A percentile compares a stretch with the other conserved stretches of the same genome.
Conservation (phyloP, 345 rosid species). For the Bruguiera parviflora region DNA sequence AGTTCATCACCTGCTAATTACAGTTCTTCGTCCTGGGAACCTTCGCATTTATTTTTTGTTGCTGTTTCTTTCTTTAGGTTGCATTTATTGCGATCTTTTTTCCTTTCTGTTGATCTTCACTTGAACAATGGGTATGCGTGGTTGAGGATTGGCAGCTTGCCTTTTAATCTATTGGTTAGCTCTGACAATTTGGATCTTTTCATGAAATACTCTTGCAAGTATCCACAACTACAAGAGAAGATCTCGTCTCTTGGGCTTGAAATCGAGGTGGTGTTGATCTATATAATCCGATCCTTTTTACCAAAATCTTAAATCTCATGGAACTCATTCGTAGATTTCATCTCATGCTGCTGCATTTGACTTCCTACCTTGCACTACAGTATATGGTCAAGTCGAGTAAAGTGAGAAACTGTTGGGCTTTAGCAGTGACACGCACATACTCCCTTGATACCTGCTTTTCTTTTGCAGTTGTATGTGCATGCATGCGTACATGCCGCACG, state of each 20-base stretch:
- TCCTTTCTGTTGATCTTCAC: conserved; percentile 37
- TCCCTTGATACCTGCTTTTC: background rate
- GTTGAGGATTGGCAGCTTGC: conserved; percentile 68
- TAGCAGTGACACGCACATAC: background rate
- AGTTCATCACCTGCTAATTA: conserved; percentile 44
- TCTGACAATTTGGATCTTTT: conserved; percentile 76
- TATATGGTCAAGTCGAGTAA: background rate
- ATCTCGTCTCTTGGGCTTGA: conserved; percentile 62
- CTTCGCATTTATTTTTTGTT: background rate
- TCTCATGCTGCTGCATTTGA: too few relatives aligned
- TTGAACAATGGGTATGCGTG: conserved; percentile 64
- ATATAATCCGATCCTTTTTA: background rate
- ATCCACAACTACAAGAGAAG: conserved; percentile 46
- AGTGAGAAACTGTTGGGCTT: too few relatives aligned
- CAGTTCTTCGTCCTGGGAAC: background rate
- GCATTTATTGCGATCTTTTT: conserved; percentile 9
- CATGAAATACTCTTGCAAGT: conserved; percentile 62
- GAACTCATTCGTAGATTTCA: too few relatives aligned
- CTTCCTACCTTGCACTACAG: too few relatives aligned
- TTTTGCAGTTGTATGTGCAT: background rate
- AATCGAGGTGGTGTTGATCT: conserved; percentile 44
- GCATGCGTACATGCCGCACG: too few relatives aligned
- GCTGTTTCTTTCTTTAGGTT: background rate
- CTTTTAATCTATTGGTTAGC: conserved; percentile 62
- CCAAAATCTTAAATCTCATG: too few relatives aligned